These are phyloP conservation scores for Pseudomassariella vexata DNA, from an alignment of 2,329 filamentous ascomycete species.

Conservation along the genomic window DNA sequence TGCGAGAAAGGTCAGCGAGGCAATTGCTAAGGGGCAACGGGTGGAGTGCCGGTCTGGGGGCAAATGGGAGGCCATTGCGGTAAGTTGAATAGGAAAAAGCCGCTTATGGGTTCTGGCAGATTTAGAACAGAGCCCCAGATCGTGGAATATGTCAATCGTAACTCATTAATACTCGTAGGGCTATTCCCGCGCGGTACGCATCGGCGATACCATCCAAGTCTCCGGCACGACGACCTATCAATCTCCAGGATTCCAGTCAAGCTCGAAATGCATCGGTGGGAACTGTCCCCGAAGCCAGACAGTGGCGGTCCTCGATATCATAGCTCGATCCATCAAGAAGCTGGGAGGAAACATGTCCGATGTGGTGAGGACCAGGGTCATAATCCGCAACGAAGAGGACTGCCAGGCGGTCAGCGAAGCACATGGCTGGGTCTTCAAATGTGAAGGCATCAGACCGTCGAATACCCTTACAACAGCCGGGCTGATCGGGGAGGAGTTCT, in stretches of 20 bases:
- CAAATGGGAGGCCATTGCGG: slow-evolving; percentile 24
- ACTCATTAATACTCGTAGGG: slow-evolving; percentile 11
- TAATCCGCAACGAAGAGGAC: slow-evolving; percentile 16
- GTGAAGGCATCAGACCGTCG: slow-evolving; percentile 15
- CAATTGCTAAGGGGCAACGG: slow-evolving; percentile 14
- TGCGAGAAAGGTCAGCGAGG: slow-evolving; percentile 8
- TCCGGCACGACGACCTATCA: slow-evolving; percentile 28
- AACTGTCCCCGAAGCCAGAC: slow-evolving; percentile 18
- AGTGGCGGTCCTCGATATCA: slow-evolving; percentile 21
- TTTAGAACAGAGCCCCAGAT: no score
- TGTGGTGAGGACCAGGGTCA: slow-evolving; percentile 20
- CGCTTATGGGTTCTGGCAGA: no score
- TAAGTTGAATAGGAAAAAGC: slow-evolving; percentile 11
- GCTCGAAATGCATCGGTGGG: slow-evolving; percentile 18
- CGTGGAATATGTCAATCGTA: neutral
- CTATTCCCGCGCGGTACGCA: slow-evolving; percentile 23
- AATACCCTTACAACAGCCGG: slow-evolving; percentile 13
- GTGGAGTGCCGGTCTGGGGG: slow-evolving; percentile 23
- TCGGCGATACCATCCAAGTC: slow-evolving; percentile 16
- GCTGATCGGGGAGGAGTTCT: slow-evolving; percentile 10
- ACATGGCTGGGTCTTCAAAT: slow-evolving; percentile 21
- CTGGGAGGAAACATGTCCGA: slow-evolving; percentile 20
- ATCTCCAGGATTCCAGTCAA: no score
- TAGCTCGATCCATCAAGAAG: slow-evolving; percentile 16
- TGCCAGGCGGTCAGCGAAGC: slow-evolving; percentile 19